Base-by-base conservation (phyloP, 2,329 filamentous ascomycete genomes). In the Hirsutella minnesotensis region DNA sequence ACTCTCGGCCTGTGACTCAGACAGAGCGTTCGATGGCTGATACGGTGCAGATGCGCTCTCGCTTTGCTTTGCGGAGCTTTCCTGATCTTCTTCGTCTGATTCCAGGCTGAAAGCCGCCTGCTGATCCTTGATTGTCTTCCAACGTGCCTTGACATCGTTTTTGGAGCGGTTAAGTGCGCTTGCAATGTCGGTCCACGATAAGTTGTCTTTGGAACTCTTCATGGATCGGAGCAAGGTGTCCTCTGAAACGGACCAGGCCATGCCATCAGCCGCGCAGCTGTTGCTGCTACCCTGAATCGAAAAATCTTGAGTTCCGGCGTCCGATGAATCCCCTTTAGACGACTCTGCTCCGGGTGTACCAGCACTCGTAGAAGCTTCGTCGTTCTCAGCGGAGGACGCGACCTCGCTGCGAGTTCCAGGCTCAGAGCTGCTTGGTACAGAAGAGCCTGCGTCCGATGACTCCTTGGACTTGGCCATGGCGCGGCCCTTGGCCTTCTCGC, bases 211-310 rank as follows among this genome's bases (percentile, higher is more conserved):
- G 1, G 51, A 50, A 24, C 55, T 53, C 43, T 62, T 65, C 58
- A 66, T 61, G 31, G 54, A 53, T 2, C 53, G 44, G 7, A 66
- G 55, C 4, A 61, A 46, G 10, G 48, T 46, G 40, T 66, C 61
- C 21, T 66, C 56, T 0, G 63, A 65, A 9, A 57, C 40, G 9
- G 58, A 53, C 63, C 63, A 65, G 4, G 24, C 45, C 4, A 43
- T 41, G 19, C 24, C 20, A 9, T 8, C 16, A 15, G 29, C 29
- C 4, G 35, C 5, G 9, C 7, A 9, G 5, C 5, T 18, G 16
- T 4, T 29, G 33, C 24, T 30, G 18, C 15, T 19, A 21, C 37
- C 27, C 3, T 34, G 10, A 9, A 1, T 22, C 19, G 39, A 8
- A 5, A 29, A n/a, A 13, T 19, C 22, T 19, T 9, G 29, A 20